phyloP scores from a whole-genome alignment of 306 rosid genomes.

The Chamaecrista fasciculata region DNA sequence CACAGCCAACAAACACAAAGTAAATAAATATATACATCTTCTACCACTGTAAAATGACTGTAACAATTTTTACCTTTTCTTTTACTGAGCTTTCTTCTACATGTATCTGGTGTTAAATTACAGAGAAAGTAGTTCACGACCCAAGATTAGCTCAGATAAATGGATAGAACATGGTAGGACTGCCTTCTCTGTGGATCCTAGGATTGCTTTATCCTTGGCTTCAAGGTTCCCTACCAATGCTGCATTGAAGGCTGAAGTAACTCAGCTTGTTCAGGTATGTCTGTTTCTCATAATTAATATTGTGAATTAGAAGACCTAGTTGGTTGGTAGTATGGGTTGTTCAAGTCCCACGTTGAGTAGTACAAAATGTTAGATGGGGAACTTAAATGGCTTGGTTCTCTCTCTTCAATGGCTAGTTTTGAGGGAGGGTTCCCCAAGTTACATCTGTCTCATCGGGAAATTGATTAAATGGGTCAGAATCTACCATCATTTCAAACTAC shows the following conservation, averaged over 20 bases:
- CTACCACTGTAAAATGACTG: neutral
- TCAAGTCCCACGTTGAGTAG: too few species aligned
- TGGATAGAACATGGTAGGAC: conserved; percentile 90
- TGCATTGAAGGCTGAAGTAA: conserved; percentile 78
- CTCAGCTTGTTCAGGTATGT: conserved; percentile 84
- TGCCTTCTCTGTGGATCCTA: conserved; percentile 94
- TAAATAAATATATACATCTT: conserved; percentile 33
- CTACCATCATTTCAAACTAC: neutral
- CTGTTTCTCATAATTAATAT: neutral
- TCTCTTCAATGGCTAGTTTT: too few species aligned
- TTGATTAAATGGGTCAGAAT: conserved; percentile 18
- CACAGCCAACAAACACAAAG: conserved; percentile 91
- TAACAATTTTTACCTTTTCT: neutral
- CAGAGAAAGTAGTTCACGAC: conserved; percentile 71
- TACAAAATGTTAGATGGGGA: too few species aligned
- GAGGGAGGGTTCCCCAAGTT: too few species aligned
- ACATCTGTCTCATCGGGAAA: too few species aligned
- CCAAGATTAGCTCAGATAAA: conserved; percentile 77
- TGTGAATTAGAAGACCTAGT: conserved; percentile 20
- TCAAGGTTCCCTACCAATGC: conserved; percentile 82
- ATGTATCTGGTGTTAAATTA: conserved; percentile 23
- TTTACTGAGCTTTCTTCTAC: conserved; percentile 19
- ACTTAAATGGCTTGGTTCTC: too few species aligned
- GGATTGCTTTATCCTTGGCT: conserved; percentile 76
- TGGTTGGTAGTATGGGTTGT: too few species aligned